These are phyloP conservation scores for Tephrocybe sp. DNA, from an alignment of 768 basidiomycete species.

Conservation along the genomic window DNA sequence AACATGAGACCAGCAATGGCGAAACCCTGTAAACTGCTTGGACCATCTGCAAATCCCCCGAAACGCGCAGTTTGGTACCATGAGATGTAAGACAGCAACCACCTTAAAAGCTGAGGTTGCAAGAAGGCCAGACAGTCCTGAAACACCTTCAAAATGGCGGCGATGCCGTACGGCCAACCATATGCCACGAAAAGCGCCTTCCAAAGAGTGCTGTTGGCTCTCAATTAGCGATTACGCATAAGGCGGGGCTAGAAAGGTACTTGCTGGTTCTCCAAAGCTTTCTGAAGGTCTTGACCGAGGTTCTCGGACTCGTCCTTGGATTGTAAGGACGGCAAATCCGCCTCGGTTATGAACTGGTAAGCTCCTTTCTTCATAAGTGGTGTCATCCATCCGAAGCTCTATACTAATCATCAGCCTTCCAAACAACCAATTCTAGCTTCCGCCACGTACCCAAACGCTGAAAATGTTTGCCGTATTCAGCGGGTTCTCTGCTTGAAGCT, in stretches of 20 bases:
- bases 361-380: conserved; percentile 71
- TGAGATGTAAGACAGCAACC: conserved; percentile 79
- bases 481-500: conserved; percentile 59
- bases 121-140: conserved; percentile 82
- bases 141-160: conserved; percentile 62
- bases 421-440: neutral
- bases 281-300: conserved; percentile 60
- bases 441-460: conserved; percentile 56
- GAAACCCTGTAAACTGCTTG: conserved; percentile 63
- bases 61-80: conserved; percentile 59
- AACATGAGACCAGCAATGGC: conserved; percentile 80
- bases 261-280: conserved; percentile 61
- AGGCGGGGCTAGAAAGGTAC: conserved; percentile 19
- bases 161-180: conserved; percentile 69
- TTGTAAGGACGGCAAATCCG: conserved; percentile 77
- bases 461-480: conserved; percentile 76
- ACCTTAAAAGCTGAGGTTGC: conserved; percentile 84
- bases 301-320: conserved; percentile 66
- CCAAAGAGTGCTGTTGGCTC: conserved; percentile 56
- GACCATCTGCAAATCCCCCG: conserved; percentile 23
- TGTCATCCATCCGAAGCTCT: conserved; percentile 87
- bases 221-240: neutral
- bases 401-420: neutral
- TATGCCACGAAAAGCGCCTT: conserved; percentile 74
- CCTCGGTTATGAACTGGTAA: conserved; percentile 68